These are phyloP conservation scores for Zangia roseola DNA, from an alignment of 768 basidiomycete genomes.

Conservation along the genomic window DNA sequence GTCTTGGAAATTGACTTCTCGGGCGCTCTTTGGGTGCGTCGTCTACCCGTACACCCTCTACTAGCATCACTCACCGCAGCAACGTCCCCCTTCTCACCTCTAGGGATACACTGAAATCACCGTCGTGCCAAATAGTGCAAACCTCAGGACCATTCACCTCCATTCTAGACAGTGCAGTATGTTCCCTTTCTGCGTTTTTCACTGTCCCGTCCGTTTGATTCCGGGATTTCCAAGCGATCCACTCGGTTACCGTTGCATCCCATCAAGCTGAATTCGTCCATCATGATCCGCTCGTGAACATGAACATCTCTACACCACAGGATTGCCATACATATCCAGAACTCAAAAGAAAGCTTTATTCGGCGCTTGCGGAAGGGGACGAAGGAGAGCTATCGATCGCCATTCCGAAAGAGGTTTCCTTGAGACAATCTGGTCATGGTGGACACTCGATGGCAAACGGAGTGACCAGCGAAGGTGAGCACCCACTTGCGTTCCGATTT, in stretches of 20 bases:
- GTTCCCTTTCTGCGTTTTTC: constrained; percentile 30
- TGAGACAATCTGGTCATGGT: constrained; percentile 57
- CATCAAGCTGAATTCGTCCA: constrained; percentile 76
- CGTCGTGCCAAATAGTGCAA: constrained; percentile 74
- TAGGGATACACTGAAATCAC: constrained; percentile 95
- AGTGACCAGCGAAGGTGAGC: constrained; percentile 58
- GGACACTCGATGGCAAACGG: constrained; percentile 35
- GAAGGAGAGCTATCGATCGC: constrained; percentile 94
- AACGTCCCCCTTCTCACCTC: constrained; percentile 3
- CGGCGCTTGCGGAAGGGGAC: constrained; percentile 86
- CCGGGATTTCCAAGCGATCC: constrained; percentile 50
- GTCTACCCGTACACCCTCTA: constrained; percentile 18
- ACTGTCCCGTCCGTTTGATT: constrained; percentile 24
- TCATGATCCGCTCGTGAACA: constrained; percentile 68
- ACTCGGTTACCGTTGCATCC: constrained; percentile 69
- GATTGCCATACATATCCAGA: constrained; percentile 92
- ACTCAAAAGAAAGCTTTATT: constrained; percentile 87
- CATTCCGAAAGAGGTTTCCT: constrained; percentile 69
- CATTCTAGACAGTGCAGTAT: constrained; percentile 87
- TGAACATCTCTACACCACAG: constrained; percentile 62
- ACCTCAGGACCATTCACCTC: constrained; percentile 81
- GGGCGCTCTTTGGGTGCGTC: constrained; percentile 77
- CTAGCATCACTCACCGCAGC: constrained; percentile 21
- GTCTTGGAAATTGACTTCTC: constrained; percentile 92
- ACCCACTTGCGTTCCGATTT: neutral